Evolutionary conservation across 2,329 filamentous ascomycete species (phyloP).

Genomic region (Claviceps arundinis): DNA sequence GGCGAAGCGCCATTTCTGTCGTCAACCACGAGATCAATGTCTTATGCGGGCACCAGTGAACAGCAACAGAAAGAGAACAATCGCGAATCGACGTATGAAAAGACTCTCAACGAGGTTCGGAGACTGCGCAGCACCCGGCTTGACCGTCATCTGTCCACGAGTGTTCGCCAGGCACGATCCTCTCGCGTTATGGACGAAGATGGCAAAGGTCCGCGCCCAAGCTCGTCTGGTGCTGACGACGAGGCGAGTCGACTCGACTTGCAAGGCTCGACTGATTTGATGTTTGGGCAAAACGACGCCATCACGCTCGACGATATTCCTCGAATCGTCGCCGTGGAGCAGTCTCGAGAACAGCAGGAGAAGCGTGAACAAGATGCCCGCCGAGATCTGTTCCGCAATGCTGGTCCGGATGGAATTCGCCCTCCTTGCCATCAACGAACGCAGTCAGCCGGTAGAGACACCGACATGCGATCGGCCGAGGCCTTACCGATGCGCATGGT

Average conservation of each 20-base stretch:
- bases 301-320: conserved; percentile 94
- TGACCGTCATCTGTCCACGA: conserved; percentile 87
- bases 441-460: conserved; percentile 40
- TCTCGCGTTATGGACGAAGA: conserved; percentile 73
- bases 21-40: conserved; percentile 60
- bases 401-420: conserved; percentile 26
- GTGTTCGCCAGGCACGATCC: conserved; percentile 76
- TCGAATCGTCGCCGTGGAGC: conserved; percentile 86
- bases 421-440: conserved; percentile 54
- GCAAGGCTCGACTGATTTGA: conserved; percentile 56
- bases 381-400: conserved; percentile 52
- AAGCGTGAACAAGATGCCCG: conserved; percentile 40
- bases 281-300: conserved; percentile 81
- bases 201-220: conserved; percentile 53
- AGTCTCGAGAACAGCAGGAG: conserved; percentile 81
- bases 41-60: conserved; percentile 46
- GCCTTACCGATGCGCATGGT: conserved; percentile 38
- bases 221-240: conserved; percentile 55
- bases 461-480: conserved; percentile 38
- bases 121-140: conserved; percentile 83
- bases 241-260: conserved; percentile 20
- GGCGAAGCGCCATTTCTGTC: conserved; percentile 31
- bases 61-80: conserved; percentile 33
- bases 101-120: conserved; percentile 89
- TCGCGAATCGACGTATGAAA: conserved; percentile 74